phyloP scores from a whole-genome alignment of 805 yeast genomes.

The Candida michaelii region DNA sequence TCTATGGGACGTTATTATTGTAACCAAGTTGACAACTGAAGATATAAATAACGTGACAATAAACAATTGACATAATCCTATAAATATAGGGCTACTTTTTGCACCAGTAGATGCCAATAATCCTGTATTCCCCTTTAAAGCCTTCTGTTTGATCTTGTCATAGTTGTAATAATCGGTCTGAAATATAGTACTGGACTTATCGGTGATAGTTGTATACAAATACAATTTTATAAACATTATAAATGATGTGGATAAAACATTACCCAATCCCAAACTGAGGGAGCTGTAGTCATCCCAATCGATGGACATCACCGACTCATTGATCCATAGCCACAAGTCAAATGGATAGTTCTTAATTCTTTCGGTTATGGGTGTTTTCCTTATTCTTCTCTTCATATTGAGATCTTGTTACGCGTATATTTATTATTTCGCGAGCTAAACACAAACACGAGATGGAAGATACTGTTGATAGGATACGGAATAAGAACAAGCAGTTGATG shows the following conservation, averaged over 20 bases:
- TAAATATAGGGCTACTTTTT: slow-evolving; percentile 1
- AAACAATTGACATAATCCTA: slow-evolving; percentile 4
- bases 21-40: slow-evolving; percentile 19
- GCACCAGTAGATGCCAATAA: neutral
- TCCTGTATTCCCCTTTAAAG: neutral
- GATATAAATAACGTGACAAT: slow-evolving; percentile 11
- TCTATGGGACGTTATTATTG: slow-evolving; percentile 17
- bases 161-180: slow-evolving; percentile 35
- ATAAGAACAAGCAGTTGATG: slow-evolving; percentile 13
- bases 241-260: slow-evolving; percentile 10
- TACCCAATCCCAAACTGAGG: slow-evolving; percentile 33
- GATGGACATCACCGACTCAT: slow-evolving; percentile 37
- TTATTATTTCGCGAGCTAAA: neutral
- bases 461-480: slow-evolving; percentile 14
- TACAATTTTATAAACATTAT: slow-evolving; percentile 20
- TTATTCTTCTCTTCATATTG: slow-evolving; percentile 13
- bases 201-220: slow-evolving; percentile 27
- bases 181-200: slow-evolving; percentile 33
- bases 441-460: slow-evolving; percentile 13
- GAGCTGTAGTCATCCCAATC: slow-evolving; percentile 43
- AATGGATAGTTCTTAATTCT: slow-evolving; percentile 36
- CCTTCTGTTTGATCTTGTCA: slow-evolving; percentile 25
- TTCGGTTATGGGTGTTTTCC: slow-evolving; percentile 15
- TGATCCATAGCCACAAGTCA: slow-evolving; percentile 34
- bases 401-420: slow-evolving; percentile 2